Percentiles rank a stretch among this genome's conserved stretches.
Evolutionary conservation across 192 early-diverging fungal species (phyloP).

Genomic region (Coemansia sp.): DNA sequence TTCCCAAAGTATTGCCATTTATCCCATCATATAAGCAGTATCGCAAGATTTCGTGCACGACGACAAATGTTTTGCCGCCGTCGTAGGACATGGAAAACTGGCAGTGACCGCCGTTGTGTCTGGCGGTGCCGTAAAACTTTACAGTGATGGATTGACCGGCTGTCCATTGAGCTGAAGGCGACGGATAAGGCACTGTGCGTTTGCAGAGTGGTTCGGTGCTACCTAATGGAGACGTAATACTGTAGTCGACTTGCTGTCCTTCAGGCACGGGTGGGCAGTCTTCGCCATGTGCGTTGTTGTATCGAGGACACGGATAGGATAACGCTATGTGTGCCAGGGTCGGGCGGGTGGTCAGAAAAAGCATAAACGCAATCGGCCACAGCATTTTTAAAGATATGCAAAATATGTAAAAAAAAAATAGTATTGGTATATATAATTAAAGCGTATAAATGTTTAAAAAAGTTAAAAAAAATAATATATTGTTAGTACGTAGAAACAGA

Average conservation of each 20-base stretch:
- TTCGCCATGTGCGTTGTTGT: background rate
- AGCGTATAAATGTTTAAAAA: too few relatives aligned
- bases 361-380: background rate
- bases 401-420: too few relatives aligned
- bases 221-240: conserved; percentile 1
- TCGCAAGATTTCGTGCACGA: conserved; percentile 49
- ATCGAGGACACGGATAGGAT: background rate
- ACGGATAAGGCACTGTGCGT: background rate
- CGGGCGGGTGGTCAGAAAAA: background rate
- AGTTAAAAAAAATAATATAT: too few relatives aligned
- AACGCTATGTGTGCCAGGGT: background rate
- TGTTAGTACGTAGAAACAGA: too few relatives aligned
- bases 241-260: conserved; percentile 8
- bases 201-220: conserved; percentile 15
- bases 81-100: conserved; percentile 65
- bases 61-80: conserved; percentile 57
- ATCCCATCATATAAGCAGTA: conserved; percentile 32
- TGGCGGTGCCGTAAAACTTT: conserved; percentile 21
- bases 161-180: conserved; percentile 30
- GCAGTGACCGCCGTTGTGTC: conserved; percentile 63
- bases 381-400: too few relatives aligned
- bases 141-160: conserved; percentile 52
- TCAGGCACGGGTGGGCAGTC: conserved; percentile 2
- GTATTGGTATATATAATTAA: too few relatives aligned
- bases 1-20: conserved; percentile 2